Evolutionary conservation across 139 green algal genomes (phyloP), one percentile per base, ranked within the genome.

Genomic region (Diplosphaera chodatii): DNA sequence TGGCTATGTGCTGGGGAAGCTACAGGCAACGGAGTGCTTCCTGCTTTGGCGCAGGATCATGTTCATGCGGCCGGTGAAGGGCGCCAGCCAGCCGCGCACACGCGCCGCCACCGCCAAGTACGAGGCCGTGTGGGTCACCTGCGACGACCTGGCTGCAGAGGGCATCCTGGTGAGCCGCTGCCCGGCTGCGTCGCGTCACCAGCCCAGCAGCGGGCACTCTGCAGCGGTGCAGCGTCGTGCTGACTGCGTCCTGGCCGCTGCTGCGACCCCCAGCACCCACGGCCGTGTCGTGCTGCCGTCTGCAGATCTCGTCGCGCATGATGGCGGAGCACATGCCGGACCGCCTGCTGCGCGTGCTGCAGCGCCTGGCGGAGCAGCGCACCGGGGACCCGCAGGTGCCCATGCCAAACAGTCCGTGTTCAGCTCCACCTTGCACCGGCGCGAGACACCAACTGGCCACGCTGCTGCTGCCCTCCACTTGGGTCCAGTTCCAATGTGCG

Each of bases 291-390:
- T 18, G 10, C 13, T 25, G 48, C 16, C 16, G 16, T 25, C 13
- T 25, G 48, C 48, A 59, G 48, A 25, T 59, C 3, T 80, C 72
- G 3, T 68, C 77, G 1, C 73, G 80, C 29, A 87, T 87, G 80
- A 86, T 86, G 82, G 74, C 73, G 22, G 84, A 83, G 74, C 80
- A 84, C 70, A 78, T 84, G 80, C 79, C 83, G 1, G 83, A 85
- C 66, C 81, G 81, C 67, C 55, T 77, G 20, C 73, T 77, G 31
- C 55, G 66, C 33, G 73, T 75, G 40, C 73, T 86, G 74, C 67
- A 72, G 23, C 64, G 55, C 20, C 55, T 83, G 62, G 70, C 68
- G 37, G 29, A 4, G 48, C 16, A 23, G 48, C 48, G 48, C 48
- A 59, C 48, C 48, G 48, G 48, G 13, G 48, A 59, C 48, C 48